Evolutionary conservation across 202 grass and related monocot species (phyloP).

Genomic region (Schoenoplectus tabernaemontani): DNA sequence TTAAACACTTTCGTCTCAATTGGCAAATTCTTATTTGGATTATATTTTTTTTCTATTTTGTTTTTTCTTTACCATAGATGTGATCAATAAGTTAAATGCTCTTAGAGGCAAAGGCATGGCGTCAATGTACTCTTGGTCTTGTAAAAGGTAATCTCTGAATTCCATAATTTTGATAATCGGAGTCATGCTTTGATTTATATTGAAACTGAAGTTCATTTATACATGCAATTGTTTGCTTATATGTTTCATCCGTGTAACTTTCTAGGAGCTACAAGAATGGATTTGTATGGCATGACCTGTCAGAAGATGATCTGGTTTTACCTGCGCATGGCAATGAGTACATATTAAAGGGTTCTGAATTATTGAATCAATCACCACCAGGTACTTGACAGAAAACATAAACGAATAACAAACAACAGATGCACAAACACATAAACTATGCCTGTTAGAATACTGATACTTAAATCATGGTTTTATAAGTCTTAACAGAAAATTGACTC

Average conservation of each 20-base stretch:
- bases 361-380: constrained; percentile 69
- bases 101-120: constrained; percentile 83
- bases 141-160: constrained; percentile 63
- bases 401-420: background rate
- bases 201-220: background rate
- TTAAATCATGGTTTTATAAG: constrained; percentile 43
- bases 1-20: constrained; percentile 14
- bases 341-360: constrained; percentile 92
- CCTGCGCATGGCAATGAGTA: constrained; percentile 88
- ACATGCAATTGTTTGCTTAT: constrained; percentile 1
- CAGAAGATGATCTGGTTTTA: constrained; percentile 72
- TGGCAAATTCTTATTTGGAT: background rate
- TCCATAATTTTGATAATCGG: background rate
- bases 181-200: background rate
- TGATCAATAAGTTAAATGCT: constrained; percentile 78
- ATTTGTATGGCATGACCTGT: constrained; percentile 97
- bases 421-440: background rate
- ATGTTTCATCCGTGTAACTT: background rate
- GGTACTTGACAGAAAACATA: constrained; percentile 35
- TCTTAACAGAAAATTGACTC: constrained; percentile 15
- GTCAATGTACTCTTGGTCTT: constrained; percentile 92
- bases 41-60: background rate
- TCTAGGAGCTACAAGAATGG: constrained; percentile 97
- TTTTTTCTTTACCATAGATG: constrained; percentile 38
- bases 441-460: constrained; percentile 72